Evolutionary conservation across 257 asterid genomes (phyloP).

Genomic region (Eustoma russellianum): DNA sequence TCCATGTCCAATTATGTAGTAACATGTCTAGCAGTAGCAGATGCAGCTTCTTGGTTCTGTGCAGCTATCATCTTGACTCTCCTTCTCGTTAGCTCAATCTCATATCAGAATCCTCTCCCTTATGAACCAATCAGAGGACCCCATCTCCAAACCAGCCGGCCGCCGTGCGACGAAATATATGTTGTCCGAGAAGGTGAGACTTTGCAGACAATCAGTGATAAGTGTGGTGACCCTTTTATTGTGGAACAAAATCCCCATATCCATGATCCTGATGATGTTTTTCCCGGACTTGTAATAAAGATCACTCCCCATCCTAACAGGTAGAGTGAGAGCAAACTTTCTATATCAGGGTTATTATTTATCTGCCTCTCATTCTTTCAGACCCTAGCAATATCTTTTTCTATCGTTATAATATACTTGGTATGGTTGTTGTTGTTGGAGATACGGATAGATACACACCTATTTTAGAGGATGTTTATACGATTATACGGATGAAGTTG

Average conservation of each 20-base stretch:
- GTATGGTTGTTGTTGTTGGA: no score
- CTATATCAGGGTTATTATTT: no score
- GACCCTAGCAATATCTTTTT: no score
- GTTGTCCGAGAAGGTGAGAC: conserved; percentile 28
- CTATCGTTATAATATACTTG: no score
- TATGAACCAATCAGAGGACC: conserved; percentile 7
- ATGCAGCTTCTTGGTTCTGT: conserved; percentile 19
- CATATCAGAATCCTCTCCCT: not conserved
- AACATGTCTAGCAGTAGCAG: conserved; percentile 1
- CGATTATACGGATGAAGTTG: no score
- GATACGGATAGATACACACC: no score
- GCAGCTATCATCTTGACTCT: conserved; percentile 10
- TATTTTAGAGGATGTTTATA: no score
- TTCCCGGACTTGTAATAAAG: conserved; percentile 20
- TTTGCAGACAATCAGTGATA: conserved; percentile 23
- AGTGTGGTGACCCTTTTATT: conserved; percentile 21
- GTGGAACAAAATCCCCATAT: conserved; percentile 23
- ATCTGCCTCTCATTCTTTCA: no score
- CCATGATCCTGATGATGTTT: conserved; percentile 25
- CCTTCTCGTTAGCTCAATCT: conserved; percentile 10
- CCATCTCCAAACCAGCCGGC: not conserved
- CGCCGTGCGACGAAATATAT: conserved; percentile 21
- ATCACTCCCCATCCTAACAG: conserved; percentile 9
- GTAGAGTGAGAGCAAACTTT: no score
- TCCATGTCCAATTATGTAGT: not conserved